phyloP scores from a whole-genome alignment of 306 rosid species.

The Luffa acutangula region DNA sequence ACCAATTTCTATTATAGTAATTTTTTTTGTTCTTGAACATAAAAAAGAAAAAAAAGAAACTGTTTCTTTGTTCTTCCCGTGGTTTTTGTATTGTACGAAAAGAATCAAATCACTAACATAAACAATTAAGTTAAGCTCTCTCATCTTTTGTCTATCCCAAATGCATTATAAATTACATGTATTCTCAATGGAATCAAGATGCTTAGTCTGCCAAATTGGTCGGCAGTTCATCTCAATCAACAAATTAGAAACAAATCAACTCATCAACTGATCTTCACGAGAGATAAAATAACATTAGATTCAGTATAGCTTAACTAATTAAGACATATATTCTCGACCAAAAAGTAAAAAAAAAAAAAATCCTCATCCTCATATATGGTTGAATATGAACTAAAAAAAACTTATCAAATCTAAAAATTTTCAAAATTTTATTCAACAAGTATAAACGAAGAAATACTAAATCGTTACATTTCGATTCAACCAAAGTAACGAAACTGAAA shows the following conservation, averaged over 20 bases:
- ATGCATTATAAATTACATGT: not conserved
- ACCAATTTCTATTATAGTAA: too few relatives aligned
- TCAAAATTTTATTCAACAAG: not conserved
- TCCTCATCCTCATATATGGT: too few relatives aligned
- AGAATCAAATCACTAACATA: not conserved
- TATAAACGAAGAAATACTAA: not conserved
- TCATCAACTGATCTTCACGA: not conserved
- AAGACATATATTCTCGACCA: too few relatives aligned
- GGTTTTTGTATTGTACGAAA: not conserved
- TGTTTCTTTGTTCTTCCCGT: not conserved
- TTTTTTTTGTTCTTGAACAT: too few relatives aligned
- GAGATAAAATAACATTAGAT: not conserved
- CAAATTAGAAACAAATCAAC: not conserved
- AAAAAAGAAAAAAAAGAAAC: too few relatives aligned
- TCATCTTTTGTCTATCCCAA: not conserved
- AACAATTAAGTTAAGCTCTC: not conserved
- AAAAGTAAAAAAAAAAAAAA: too few relatives aligned
- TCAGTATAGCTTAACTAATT: too few relatives aligned
- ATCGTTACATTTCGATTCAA: not conserved
- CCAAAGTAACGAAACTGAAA: not conserved
- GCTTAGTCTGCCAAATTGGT: not conserved
- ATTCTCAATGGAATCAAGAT: not conserved
- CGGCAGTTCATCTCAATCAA: not conserved
- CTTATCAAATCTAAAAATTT: too few relatives aligned
- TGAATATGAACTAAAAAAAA: too few relatives aligned